Base-by-base conservation (phyloP, 176 grass and related monocot species). In the Musa troglodytarum region DNA sequence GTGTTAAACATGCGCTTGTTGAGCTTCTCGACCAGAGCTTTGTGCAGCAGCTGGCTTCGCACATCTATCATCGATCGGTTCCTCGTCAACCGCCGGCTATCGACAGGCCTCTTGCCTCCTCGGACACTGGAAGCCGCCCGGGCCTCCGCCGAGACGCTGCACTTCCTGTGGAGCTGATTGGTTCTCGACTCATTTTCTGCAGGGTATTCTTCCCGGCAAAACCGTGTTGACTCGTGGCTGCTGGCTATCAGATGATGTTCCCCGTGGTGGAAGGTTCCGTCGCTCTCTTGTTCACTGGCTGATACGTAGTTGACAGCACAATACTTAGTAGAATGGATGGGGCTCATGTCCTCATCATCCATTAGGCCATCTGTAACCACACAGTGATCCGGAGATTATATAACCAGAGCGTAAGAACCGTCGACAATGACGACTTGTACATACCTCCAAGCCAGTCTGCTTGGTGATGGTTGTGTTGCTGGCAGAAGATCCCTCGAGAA, bases 1-100 rank as follows among this genome's bases (percentile, higher is more conserved):
- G 92, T 96, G 66, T 96, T 96, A 83, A 96, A 96, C 73, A 92
- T 51, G 69, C 92, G 83, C 52, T 91, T 91, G 74, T 89, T 96
- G 77, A 96, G 83, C 80, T 92, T 86, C 71, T 96, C 84, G 15
- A 96, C 88, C 53, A 96, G 73, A 68, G 79, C 87, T 50, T 79
- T 68, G 77, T 92, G 92, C 54, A 96, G 82, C 75, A 96, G 80
- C 71, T 92, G 92, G 77, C 86, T 91, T 51, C 92, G 79, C 71
- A 87, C 50, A 65, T 96, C 86, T 21, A 96, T 89, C 92, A 96
- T 87, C 11, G 92, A 96, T 6, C 84, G 74, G 84, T 96, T 96
- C 53, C 86, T 74, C 24, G 53, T 51, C 82, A 87, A 67, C 20
- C 53, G 29, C 6, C 20, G 28, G 34, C 34, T 43, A 9, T 79